Base-by-base conservation (phyloP, 108 stramenopile species). In the Thalassiosira profunda region DNA sequence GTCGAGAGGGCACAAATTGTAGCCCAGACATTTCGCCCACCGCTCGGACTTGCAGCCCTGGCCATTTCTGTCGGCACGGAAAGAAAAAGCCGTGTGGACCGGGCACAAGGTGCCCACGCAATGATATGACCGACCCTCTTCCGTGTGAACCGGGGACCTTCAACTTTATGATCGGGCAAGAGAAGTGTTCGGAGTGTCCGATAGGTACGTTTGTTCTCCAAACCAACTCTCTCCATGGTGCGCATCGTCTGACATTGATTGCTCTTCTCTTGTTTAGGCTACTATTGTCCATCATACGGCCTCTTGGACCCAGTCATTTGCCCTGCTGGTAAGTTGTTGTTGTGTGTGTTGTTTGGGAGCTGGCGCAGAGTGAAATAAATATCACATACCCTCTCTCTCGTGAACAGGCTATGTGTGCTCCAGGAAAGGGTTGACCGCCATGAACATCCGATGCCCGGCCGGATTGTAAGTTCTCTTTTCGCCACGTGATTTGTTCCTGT, bases 61-160 rank as follows among this genome's bases (percentile, higher is more conserved):
- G 94, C 2, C 67, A 81, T 56, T 95, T 76, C 69, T 95, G 94
- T 7, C 18, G 63, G 18, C 46, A 33, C 63, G 73, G 92, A 78
- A 31, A 48, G n/a, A 46, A 43, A 7, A 69, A 85, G 24, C 51
- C 71, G n/a, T 96, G 95, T 55, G 88, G 87, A 2, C 53, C 61
- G 2, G 92, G 89, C 14, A 82, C 83, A n/a, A 83, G 80, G 52
- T 96, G 95, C 65, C 91, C 95, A 5, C 84, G 87, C 51, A 81
- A 86, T 31, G 85, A 82, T 35, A 77, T 90, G 41, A 67, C 72
- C 5, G 67, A 75, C 36, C 93, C 95, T 35, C 24, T 79, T 15
- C 86, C 81, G 31, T 96, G 95, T 65, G 82, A 80, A 42, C 95
- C 92, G 7, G 95, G 95, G 4, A 81, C 88, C 11, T 94, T 82